Conservation (phyloP, 306 rosid species). For the Cicer chorassanicum region DNA sequence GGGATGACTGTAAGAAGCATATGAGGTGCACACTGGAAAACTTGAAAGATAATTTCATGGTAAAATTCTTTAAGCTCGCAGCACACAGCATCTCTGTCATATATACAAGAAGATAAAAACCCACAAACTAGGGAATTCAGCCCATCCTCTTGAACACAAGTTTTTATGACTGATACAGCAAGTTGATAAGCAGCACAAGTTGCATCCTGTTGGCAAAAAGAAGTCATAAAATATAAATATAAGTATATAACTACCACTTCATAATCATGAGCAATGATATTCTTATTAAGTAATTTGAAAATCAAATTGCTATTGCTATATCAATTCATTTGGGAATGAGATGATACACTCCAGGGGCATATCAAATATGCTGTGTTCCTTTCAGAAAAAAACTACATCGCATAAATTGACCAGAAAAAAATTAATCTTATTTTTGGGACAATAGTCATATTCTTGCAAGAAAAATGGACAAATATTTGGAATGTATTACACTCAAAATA, state of each 20-base stretch:
- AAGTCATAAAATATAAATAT: constrained; percentile 2
- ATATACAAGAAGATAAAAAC: constrained; percentile 76
- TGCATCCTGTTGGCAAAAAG: constrained; percentile 58
- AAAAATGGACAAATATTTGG: neutral
- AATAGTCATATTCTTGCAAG: constrained; percentile 15
- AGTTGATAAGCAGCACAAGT: constrained; percentile 73
- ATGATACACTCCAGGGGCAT: constrained; percentile 2
- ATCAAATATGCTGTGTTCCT: neutral
- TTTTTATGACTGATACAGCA: constrained; percentile 66
- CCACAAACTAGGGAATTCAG: constrained; percentile 71
- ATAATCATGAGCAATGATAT: constrained; percentile 34
- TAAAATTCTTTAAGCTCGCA: constrained; percentile 74
- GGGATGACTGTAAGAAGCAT: constrained; percentile 84
- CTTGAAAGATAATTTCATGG: constrained; percentile 78
- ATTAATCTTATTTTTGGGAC: constrained; percentile 7
- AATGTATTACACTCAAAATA: neutral
- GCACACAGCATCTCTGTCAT: constrained; percentile 65
- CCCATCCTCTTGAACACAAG: constrained; percentile 68
- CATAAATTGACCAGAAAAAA: constrained; percentile 16
- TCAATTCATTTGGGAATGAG: neutral
- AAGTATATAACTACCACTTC: constrained; percentile 11
- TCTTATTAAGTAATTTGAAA: constrained; percentile 16
- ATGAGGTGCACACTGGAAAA: constrained; percentile 77
- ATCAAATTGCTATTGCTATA: constrained; percentile 10
- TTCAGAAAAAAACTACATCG: constrained; percentile 8